phyloP scores from a whole-genome alignment of 2,329 filamentous ascomycete genomes.

The Scleromitrula shiraiana region DNA sequence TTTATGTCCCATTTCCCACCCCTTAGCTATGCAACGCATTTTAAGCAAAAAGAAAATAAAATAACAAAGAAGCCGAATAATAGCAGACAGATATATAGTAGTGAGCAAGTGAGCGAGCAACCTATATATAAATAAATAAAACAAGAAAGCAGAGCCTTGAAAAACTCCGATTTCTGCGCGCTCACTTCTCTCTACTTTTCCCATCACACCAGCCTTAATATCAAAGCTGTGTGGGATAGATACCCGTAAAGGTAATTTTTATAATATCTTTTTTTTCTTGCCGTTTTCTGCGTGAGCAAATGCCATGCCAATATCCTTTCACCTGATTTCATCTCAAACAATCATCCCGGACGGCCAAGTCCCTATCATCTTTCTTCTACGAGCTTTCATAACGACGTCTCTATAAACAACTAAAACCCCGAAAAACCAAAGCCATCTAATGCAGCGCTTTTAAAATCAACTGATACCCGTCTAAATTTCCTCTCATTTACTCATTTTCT shows the following conservation, averaged over 20 bases:
- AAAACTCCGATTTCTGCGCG: background rate
- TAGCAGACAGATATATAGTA: background rate
- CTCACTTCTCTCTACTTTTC: background rate
- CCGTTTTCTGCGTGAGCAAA: slow-evolving; percentile 8
- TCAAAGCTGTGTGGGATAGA: background rate
- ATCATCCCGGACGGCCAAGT: slow-evolving; percentile 6
- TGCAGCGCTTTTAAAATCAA: slow-evolving; percentile 2
- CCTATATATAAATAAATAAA: background rate
- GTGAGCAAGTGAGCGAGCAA: background rate
- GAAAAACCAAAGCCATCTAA: slow-evolving; percentile 9
- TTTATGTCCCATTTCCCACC: too few relatives aligned
- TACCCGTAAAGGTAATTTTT: background rate
- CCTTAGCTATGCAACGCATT: background rate
- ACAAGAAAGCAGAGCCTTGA: background rate
- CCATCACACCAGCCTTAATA: background rate
- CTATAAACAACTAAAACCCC: slow-evolving; percentile 5
- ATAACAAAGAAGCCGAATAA: too few relatives aligned
- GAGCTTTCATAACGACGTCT: slow-evolving; percentile 3
- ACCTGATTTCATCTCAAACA: slow-evolving; percentile 6
- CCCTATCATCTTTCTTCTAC: background rate
- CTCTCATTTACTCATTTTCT: background rate
- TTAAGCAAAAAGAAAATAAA: too few relatives aligned
- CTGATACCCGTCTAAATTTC: slow-evolving; percentile 7
- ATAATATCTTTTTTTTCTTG: background rate
- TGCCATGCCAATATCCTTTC: slow-evolving; percentile 3